Percentiles rank a stretch among this genome's conserved stretches.
Conservation (phyloP, 148 eudicot genomes). For the Vaccinium vitisidaea region DNA sequence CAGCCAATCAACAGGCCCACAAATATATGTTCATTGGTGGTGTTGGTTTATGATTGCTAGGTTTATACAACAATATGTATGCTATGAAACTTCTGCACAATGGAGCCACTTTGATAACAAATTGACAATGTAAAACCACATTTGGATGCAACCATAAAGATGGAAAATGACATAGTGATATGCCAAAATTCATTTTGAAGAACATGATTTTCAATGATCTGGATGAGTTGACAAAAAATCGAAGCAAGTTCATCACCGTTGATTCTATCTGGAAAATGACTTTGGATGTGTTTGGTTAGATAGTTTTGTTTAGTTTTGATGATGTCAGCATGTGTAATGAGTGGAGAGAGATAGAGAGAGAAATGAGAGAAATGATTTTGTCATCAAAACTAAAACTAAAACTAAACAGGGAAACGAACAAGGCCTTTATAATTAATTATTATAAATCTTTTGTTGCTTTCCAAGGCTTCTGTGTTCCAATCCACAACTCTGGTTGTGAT, state of each 20-base stretch:
- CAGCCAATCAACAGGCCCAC: background rate
- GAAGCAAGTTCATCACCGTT: background rate
- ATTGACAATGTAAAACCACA: background rate
- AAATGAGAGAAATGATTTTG: no score
- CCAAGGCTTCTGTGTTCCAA: background rate
- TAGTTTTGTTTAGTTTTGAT: no score
- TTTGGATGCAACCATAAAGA: background rate
- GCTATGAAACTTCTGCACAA: background rate
- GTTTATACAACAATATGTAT: background rate
- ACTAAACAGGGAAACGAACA: no score
- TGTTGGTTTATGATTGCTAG: background rate
- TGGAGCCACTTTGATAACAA: background rate
- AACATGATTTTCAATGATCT: background rate
- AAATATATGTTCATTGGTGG: background rate
- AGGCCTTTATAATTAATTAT: background rate
- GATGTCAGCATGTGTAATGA: no score
- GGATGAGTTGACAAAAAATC: background rate
- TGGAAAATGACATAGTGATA: background rate
- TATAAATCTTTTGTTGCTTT: background rate
- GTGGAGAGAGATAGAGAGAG: no score
- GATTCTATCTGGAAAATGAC: background rate
- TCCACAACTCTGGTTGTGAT: background rate
- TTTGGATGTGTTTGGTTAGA: background rate
- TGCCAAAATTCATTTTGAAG: background rate
- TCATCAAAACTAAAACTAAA: no score